Conservation (phyloP, 2,329 filamentous ascomycete genomes). For the Helicocarpus griseus region DNA sequence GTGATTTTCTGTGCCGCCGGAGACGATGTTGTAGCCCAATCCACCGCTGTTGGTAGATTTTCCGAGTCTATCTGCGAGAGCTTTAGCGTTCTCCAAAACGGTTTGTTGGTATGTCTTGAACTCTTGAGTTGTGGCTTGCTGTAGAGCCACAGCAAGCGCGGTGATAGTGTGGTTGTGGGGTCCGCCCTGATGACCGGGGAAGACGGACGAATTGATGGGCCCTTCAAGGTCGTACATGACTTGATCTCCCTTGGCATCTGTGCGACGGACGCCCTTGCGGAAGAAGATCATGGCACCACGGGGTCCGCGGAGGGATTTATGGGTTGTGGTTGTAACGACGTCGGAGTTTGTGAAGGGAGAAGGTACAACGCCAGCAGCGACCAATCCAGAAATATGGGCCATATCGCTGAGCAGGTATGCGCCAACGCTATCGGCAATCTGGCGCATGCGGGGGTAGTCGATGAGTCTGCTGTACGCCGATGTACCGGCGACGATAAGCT, state of each 20-base stretch:
- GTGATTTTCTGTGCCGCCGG: constrained; percentile 93
- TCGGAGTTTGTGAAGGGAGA: constrained; percentile 89
- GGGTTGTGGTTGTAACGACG: constrained; percentile 95
- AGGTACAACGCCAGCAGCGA: constrained; percentile 86
- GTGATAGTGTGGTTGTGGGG: constrained; percentile 99
- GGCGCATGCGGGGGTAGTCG: constrained; percentile 91
- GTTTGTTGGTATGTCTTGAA: constrained; percentile 92
- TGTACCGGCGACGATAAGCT: constrained; percentile 91
- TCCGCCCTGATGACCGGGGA: constrained; percentile 96
- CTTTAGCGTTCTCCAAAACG: constrained; percentile 87
- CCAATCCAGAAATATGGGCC: constrained; percentile 95
- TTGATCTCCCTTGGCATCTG: constrained; percentile 87
- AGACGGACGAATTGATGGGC: constrained; percentile 97
- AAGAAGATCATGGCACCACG: constrained; percentile 99
- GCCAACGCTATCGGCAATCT: constrained; percentile 87
- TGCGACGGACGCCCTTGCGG: constrained; percentile 88
- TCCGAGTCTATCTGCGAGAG: constrained; percentile 61
- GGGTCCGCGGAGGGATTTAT: constrained; percentile 96
- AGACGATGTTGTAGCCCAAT: constrained; percentile 87
- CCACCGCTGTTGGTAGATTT: constrained; percentile 61
- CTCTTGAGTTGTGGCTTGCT: constrained; percentile 82
- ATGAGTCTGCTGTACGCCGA: constrained; percentile 97
- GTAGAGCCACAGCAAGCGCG: constrained; percentile 84
- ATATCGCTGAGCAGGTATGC: constrained; percentile 96
- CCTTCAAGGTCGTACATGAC: constrained; percentile 86